Evolutionary conservation across 805 yeast genomes (phyloP), one percentile per base, ranked within the genome.

Genomic region (Clavispora fructus): DNA sequence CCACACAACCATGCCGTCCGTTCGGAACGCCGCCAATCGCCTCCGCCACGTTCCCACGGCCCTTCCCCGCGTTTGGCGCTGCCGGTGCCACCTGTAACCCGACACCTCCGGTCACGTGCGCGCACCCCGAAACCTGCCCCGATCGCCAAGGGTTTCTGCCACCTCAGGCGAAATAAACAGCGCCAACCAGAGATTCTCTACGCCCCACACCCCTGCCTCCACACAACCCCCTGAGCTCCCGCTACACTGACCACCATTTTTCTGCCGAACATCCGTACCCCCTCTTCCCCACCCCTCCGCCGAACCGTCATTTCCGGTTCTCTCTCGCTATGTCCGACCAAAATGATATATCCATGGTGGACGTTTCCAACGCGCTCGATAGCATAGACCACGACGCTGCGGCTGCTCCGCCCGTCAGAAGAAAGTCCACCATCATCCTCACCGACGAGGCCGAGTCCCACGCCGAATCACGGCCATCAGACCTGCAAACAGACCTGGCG

Each of bases 371-470:
- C 44, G 72, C 68, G 17, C 52, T 54, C 28, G 56, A 54, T 44
- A 52, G 45, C 46, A 54, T 54, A 30, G 23, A 46, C 19, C 43
- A 33, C 32, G 52, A 46, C 29, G 27, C 41, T 42, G 41, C 44
- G 29, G 46, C 42, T 19, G 40, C 44, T 4, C 43, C 43, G 13
- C 75, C 76, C 1, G 48, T 50, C 8, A 73, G 87, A 55, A 73
- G 89, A 52, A 84, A 83, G 62, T 83, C 91, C 2, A 85, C 94
- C 0, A 56, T 87, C 44, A 80, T 87, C 13, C 74, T 87, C 35
- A 79, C 84, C 1, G 90, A 84, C 49, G 92, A 85, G 32, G 72
- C 73, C 39, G 87, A 81, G 31, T 68, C 68, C 51, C 76, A 75
- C 48, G 64, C 74, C 37, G 73, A 68, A 38, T 57, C 66, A 14